Evolutionary conservation across 345 rosid species (phyloP).

Genomic region (Eucalyptus brandiana): DNA sequence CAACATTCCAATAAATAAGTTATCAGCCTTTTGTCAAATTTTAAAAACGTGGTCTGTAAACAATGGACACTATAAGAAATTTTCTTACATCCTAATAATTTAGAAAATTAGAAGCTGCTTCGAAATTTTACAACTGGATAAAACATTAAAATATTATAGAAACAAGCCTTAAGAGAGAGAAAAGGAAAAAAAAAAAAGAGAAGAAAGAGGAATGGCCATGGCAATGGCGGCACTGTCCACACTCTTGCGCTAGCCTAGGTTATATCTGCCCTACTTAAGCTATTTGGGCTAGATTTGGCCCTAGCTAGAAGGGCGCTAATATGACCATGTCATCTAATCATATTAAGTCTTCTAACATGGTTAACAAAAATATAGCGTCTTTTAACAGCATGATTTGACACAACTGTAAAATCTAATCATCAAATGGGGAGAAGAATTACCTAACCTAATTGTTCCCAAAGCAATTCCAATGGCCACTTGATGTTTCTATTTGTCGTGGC

Average conservation of each 20-base stretch:
- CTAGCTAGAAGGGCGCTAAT: too few species aligned
- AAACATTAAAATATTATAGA: too few species aligned
- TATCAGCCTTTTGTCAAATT: not conserved
- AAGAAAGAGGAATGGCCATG: not conserved
- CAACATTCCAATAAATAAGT: not conserved
- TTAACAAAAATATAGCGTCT: too few species aligned
- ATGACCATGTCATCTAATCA: fast-evolving
- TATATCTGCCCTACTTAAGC: too few species aligned
- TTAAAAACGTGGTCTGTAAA: not conserved
- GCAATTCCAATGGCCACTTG: not conserved
- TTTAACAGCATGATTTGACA: too few species aligned
- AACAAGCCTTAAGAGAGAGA: not conserved
- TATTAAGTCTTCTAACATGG: too few species aligned
- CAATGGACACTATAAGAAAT: too few species aligned
- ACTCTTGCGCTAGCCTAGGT: too few species aligned
- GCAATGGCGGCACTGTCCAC: not conserved
- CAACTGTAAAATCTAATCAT: not conserved
- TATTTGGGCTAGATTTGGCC: too few species aligned
- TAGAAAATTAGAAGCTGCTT: too few species aligned
- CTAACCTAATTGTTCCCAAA: not conserved
- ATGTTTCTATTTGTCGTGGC: constrained; percentile 18
- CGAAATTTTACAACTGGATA: too few species aligned
- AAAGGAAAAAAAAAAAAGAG: fast-evolving
- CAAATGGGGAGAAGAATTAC: not conserved
- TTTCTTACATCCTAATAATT: too few species aligned